phyloP scores from a whole-genome alignment of 2,329 filamentous ascomycete species.

The Apiospora saccharicola region DNA sequence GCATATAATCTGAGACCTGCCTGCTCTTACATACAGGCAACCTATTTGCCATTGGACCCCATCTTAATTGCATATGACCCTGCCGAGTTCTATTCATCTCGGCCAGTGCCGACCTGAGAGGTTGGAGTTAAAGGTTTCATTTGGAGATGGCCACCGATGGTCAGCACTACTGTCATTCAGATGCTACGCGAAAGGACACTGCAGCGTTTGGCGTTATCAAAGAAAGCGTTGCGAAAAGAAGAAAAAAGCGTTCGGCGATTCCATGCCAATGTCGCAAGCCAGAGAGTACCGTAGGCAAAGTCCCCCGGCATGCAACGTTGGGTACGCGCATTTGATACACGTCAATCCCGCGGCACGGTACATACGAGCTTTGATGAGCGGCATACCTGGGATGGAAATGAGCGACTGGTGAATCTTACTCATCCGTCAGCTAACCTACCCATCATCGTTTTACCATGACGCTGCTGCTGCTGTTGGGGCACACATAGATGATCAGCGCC shows the following conservation, averaged over 20 bases:
- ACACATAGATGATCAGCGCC: neutral
- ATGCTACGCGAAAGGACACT: slow-evolving; percentile 5
- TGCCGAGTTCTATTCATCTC: neutral
- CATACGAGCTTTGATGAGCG: neutral
- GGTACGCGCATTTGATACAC: slow-evolving; percentile 4
- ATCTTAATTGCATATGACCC: neutral
- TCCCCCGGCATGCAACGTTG: neutral
- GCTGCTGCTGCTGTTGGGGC: neutral
- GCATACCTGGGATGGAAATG: neutral
- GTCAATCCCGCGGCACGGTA: neutral
- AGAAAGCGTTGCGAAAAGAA: neutral
- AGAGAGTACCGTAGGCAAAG: neutral
- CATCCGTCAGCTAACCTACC: neutral
- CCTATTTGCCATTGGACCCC: neutral
- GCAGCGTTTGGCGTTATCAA: neutral
- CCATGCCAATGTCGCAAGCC: neutral
- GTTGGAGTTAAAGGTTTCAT: slow-evolving; percentile 5
- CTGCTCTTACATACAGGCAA: neutral
- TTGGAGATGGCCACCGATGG: slow-evolving; percentile 4
- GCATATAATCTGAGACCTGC: slow-evolving; percentile 2
- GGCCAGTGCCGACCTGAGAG: slow-evolving; percentile 4
- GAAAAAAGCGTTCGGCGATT: neutral
- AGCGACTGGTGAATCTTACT: slow-evolving; percentile 12
- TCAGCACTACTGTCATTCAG: neutral
- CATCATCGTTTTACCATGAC: neutral